Base-by-base conservation (phyloP, 495 filamentous ascomycete species). In the Hypoxylon fuscum region DNA sequence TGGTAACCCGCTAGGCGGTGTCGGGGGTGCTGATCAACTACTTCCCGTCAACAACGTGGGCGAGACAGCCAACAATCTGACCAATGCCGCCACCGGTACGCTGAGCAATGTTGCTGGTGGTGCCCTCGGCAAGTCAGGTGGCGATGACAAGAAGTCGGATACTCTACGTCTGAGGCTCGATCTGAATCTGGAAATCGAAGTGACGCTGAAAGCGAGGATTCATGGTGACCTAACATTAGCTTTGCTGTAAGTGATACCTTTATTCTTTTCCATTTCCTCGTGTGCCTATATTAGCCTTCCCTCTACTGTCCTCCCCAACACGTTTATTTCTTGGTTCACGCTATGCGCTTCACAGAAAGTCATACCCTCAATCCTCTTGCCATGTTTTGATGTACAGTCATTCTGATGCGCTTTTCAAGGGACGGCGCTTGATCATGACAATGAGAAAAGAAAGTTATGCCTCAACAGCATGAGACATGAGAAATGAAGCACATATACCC, bases 161-260 rank as follows among this genome's bases (percentile, higher is more conserved):
- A 88, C 93, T 66, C 71, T 97, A 52, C 75, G 87, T 54, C 69
- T 97, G 69, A 78, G 92, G 49, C 75, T 97, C 17, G 35, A 96
- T 69, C 74, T 96, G 44, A 96, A 96, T 72, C 76, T 97, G 47
- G 93, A 97, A 68, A 85, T 96, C 66, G 90, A 96, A 80, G 87
- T 97, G 37, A 89, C 92, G 55, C 81, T 97, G 25, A 96, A 96
- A 83, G 93, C 93, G 18, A 93, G 91, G 80, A 94, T 97, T 74
- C 90, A 94, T 67, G 91, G 93, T 74, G 93, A 96, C 81, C 78
- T 96, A 59, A 91, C 89, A 31, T 71, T 97, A 58, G 90, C 89
- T 55, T 81, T 97, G 68, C 82, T 97, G 92, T 94, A 79, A 81
- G 89, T 76, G 18, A 15, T 15, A 20, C 29, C 45, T 12, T 48